These are phyloP conservation scores for Polyrhizophydium stewartii DNA, from an alignment of 371 early-diverging fungal genomes.

Conservation along the genomic window DNA sequence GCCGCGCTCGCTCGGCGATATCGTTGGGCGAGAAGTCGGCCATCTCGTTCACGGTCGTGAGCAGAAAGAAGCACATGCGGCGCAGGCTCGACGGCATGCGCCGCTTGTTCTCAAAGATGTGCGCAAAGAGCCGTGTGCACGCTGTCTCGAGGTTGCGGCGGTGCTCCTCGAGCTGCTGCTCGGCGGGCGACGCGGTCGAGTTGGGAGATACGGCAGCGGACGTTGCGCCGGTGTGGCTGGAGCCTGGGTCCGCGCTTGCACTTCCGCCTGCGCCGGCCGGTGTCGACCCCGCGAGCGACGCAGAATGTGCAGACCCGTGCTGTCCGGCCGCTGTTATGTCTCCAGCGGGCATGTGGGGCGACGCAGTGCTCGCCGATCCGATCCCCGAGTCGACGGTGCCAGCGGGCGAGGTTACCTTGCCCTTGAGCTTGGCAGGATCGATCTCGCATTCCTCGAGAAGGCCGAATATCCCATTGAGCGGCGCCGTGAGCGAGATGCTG, in stretches of 20 bases:
- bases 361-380: neutral
- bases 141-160: conserved; percentile 13
- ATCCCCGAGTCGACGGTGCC: neutral
- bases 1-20: neutral
- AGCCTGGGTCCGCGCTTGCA: neutral
- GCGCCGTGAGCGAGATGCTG: conserved; percentile 17
- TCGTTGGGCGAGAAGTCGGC: neutral
- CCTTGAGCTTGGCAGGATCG: conserved; percentile 34
- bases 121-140: conserved; percentile 15
- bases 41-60: conserved; percentile 14
- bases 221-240: neutral
- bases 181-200: too few relatives aligned
- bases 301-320: too few relatives aligned
- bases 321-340: neutral
- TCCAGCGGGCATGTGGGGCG: neutral
- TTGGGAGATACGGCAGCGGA: too few relatives aligned
- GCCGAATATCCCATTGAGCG: conserved; percentile 20
- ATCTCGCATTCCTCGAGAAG: conserved; percentile 37
- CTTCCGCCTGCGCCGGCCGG: neutral
- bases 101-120: conserved; percentile 18
- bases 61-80: conserved; percentile 32
- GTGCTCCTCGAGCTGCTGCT: neutral
- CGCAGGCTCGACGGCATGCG: conserved; percentile 25
- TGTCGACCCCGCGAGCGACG: too few relatives aligned
- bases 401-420: neutral